Conservation (phyloP, 805 yeast species). For the Wickerhamomyces xylosicus region DNA sequence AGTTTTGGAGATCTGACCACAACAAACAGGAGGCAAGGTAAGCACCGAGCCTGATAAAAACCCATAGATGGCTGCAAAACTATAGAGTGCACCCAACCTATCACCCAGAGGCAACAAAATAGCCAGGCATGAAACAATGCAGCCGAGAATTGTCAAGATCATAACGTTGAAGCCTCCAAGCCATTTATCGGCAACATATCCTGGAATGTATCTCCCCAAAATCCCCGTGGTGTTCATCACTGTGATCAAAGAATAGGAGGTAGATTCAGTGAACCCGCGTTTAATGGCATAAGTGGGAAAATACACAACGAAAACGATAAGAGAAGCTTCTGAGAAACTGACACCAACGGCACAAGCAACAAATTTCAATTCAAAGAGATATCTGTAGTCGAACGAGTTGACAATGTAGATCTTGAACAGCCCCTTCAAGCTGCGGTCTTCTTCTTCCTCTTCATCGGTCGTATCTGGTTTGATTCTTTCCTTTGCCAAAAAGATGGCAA, state of each 20-base stretch:
- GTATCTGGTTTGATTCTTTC: slow-evolving; percentile 26
- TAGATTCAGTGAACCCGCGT: slow-evolving; percentile 31
- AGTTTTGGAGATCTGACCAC: slow-evolving; percentile 47
- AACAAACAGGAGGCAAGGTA: slow-evolving; percentile 48
- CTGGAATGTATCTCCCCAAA: slow-evolving; percentile 33
- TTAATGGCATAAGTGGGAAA: slow-evolving; percentile 42
- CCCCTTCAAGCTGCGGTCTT: background rate
- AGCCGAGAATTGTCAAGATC: slow-evolving; percentile 16
- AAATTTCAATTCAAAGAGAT: slow-evolving; percentile 29
- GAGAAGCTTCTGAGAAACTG: slow-evolving; percentile 23
- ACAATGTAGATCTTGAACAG: slow-evolving; percentile 14
- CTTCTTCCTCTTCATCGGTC: background rate
- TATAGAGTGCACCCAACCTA: slow-evolving; percentile 26
- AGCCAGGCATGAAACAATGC: slow-evolving; percentile 25
- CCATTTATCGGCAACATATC: slow-evolving; percentile 29
- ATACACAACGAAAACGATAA: slow-evolving; percentile 34
- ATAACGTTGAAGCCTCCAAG: slow-evolving; percentile 42
- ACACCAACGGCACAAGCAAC: slow-evolving; percentile 30
- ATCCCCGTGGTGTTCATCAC: slow-evolving; percentile 35
- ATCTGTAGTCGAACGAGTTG: slow-evolving; percentile 25
- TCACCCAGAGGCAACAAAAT: slow-evolving; percentile 35
- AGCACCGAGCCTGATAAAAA: slow-evolving; percentile 45
- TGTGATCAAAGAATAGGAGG: slow-evolving; percentile 37
- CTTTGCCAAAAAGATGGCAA: slow-evolving; percentile 27
- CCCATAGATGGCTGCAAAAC: slow-evolving; percentile 41